These are phyloP conservation scores for Oryza nivara DNA, from an alignment of 176 grass and related monocot genomes.

Conservation along the genomic window DNA sequence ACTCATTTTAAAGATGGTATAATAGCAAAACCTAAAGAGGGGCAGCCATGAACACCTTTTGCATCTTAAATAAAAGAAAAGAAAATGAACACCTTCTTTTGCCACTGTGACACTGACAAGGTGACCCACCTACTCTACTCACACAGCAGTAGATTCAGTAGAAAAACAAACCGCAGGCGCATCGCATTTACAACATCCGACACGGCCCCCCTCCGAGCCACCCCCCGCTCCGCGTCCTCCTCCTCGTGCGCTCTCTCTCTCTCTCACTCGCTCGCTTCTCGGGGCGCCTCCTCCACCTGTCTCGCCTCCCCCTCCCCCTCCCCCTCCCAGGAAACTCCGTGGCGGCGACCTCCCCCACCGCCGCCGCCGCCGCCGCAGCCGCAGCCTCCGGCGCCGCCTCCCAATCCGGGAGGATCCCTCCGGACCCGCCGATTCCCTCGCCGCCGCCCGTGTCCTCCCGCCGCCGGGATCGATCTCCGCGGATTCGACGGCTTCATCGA, in stretches of 20 bases:
- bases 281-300: background rate
- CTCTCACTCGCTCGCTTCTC: background rate
- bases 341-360: background rate
- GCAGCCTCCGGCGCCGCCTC: background rate
- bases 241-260: background rate
- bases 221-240: background rate
- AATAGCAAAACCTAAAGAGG: no score
- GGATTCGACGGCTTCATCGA: slow-evolving; percentile 19
- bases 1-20: no score
- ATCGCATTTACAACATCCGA: background rate
- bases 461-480: slow-evolving; percentile 11
- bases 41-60: no score
- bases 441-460: background rate
- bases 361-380: background rate
- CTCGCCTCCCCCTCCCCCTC: background rate
- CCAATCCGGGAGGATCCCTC: slow-evolving; percentile 5
- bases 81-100: no score
- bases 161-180: no score
- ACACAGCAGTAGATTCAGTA: no score
- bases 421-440: background rate
- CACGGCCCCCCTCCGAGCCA: background rate
- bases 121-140: no score
- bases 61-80: no score
- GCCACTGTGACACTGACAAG: no score
- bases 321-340: background rate